Conservation (phyloP, 1,284 basidiomycete genomes). For the Tilletia caries region DNA sequence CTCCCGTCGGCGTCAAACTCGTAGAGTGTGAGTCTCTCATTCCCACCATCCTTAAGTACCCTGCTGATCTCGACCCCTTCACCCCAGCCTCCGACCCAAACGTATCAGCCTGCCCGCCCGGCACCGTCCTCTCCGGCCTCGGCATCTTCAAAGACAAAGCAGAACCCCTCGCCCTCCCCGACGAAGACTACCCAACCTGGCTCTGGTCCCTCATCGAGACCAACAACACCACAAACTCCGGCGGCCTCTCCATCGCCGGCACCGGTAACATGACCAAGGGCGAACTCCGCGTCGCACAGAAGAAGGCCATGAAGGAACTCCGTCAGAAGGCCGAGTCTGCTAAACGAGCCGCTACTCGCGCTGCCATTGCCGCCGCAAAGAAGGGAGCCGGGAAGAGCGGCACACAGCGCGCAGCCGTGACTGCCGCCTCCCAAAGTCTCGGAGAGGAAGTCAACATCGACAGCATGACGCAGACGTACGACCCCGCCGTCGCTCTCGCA, state of each 20-base stretch:
- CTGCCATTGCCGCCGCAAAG: not conserved
- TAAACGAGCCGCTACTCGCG: not conserved
- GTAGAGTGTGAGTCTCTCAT: not conserved
- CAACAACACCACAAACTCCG: slow-evolving; percentile 30
- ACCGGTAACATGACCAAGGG: slow-evolving; percentile 48
- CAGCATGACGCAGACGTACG: not conserved
- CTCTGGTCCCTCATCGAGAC: slow-evolving; percentile 70
- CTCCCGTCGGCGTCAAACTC: not conserved
- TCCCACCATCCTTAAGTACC: not conserved
- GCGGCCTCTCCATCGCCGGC: slow-evolving; percentile 37
- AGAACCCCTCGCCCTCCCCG: slow-evolving; percentile 72
- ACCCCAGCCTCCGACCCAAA: slow-evolving; percentile 8
- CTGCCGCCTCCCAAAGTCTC: not conserved
- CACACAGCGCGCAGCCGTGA: not conserved
- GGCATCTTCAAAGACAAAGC: slow-evolving; percentile 79
- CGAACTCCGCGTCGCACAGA: slow-evolving; percentile 44
- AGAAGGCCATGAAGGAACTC: slow-evolving; percentile 19
- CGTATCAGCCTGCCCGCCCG: slow-evolving; percentile 55
- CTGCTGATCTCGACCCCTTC: not conserved
- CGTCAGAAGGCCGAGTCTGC: not conserved
- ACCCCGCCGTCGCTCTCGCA: not conserved
- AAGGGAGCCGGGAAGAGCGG: not conserved
- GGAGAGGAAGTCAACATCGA: slow-evolving; percentile 5
- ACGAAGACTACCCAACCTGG: slow-evolving; percentile 85
- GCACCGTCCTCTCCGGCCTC: slow-evolving; percentile 72